A percentile compares a stretch with the other conserved stretches of the same genome.
phyloP scores from a whole-genome alignment of 305 asterid species.

The Vinca major region DNA sequence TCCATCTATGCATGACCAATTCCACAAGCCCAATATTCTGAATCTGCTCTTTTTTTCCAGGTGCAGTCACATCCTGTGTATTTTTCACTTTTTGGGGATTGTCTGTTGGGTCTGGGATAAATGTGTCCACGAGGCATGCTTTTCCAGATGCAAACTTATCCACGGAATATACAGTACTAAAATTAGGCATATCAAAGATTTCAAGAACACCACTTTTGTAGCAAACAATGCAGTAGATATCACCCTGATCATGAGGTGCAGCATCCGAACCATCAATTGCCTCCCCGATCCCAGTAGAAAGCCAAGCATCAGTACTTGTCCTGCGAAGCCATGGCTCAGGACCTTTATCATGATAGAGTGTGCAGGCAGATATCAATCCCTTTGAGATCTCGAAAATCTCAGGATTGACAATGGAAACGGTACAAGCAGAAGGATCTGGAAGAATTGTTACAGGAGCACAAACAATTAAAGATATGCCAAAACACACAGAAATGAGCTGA shows the following conservation, averaged over 20 bases:
- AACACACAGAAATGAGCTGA: neutral
- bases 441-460: constrained; percentile 23
- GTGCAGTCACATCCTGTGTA: constrained; percentile 40
- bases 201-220: constrained; percentile 75
- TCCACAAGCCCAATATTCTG: constrained; percentile 66
- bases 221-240: constrained; percentile 74
- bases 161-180: constrained; percentile 59
- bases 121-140: constrained; percentile 55
- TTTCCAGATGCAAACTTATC: constrained; percentile 77
- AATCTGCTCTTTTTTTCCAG: constrained; percentile 55
- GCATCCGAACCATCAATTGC: constrained; percentile 87
- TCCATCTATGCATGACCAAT: constrained; percentile 90
- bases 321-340: constrained; percentile 91
- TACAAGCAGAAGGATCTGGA: constrained; percentile 73
- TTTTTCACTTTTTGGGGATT: constrained; percentile 30
- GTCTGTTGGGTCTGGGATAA: constrained; percentile 33
- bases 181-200: constrained; percentile 81
- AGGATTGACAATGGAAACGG: constrained; percentile 57
- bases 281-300: constrained; percentile 81
- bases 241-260: constrained; percentile 70
- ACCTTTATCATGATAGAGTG: constrained; percentile 86
- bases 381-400: constrained; percentile 53
- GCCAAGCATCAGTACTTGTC: constrained; percentile 99
- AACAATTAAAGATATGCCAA: constrained; percentile 5
- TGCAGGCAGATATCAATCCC: constrained; percentile 63